Evolutionary conservation across 148 eudicot species (phyloP), one percentile per base, ranked within the genome.

Genomic region (Spergularia marina): DNA sequence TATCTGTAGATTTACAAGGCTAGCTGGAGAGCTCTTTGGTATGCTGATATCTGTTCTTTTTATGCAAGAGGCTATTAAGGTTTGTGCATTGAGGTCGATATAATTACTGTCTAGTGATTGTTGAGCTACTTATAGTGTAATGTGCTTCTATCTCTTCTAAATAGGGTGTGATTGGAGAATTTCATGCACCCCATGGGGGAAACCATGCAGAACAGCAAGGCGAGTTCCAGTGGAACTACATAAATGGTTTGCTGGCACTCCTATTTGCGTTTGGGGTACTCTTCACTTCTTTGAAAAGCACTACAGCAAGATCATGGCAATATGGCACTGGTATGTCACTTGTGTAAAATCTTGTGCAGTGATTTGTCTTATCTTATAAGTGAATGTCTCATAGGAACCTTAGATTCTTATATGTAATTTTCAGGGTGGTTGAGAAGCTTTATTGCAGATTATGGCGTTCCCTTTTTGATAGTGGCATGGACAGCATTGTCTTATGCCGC

Each of bases 401-500:
- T 34, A 25, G 56, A 23, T 23, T n/a, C 6, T 41, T 16, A 16
- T 25, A 14, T 41, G 2, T 18, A 7, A 25, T 60, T 62, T 68
- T 39, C 84, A 93, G 98, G 91, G 18, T 85, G 86, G 88, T 49
- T 93, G 41, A 78, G 97, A 76, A 84, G 93, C 72, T 83, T 87
- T 20, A 85, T 87, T 68, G 98, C 98, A 73, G 97, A 91, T 82
- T 94, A 91, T 75, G 98, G 98, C 23, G 97, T 94, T 76, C 97
- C 97, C 17, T 74, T 91, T 40, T 82, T 90, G 86, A 87, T 91
- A 1, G 74, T 94, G 23, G 41, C 82, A n/a, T 94, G 98, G 98
- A 89, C 98, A 49, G 82, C 80, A 55, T 11, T 91, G 74, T 94
- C 98, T 30, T 94, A 79, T 61, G 61, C 79, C 57, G 72, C 83